These are phyloP conservation scores for Millerago galiae DNA, from an alignment of 805 yeast species.

Conservation along the genomic window DNA sequence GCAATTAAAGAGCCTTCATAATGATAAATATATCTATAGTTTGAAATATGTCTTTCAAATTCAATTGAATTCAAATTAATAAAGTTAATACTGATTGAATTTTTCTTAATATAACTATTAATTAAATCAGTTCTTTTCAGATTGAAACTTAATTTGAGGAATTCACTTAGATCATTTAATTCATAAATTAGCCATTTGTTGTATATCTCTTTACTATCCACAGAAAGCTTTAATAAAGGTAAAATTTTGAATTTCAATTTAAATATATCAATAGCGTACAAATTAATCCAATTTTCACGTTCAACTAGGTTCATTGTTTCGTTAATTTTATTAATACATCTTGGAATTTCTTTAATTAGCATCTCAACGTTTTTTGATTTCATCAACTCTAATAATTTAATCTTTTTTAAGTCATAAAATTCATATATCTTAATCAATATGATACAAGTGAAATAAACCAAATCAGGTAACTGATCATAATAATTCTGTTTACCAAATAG, in stretches of 20 bases:
- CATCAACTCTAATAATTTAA: background rate
- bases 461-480: background rate
- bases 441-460: background rate
- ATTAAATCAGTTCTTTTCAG: background rate
- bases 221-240: conserved; percentile 1
- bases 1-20: background rate
- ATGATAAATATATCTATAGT: background rate
- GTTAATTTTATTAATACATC: background rate
- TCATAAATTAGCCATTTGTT: conserved; percentile 2
- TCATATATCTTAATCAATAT: conserved; percentile 3
- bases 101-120: background rate
- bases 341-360: background rate
- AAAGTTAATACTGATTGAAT: background rate
- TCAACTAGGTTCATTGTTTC: background rate
- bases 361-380: background rate
- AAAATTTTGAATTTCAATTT: conserved; percentile 1
- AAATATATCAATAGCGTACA: conserved; percentile 1
- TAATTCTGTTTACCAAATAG: background rate
- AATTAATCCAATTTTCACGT: conserved; percentile 3
- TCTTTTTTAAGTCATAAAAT: background rate
- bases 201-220: background rate
- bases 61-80: conserved; percentile 1
- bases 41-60: conserved; percentile 1
- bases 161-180: background rate
- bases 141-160: background rate